A percentile compares a stretch with the other conserved stretches of the same genome.
Evolutionary conservation across 352 stramenopile species (phyloP).

Genomic region (Blastocystis sp.): DNA sequence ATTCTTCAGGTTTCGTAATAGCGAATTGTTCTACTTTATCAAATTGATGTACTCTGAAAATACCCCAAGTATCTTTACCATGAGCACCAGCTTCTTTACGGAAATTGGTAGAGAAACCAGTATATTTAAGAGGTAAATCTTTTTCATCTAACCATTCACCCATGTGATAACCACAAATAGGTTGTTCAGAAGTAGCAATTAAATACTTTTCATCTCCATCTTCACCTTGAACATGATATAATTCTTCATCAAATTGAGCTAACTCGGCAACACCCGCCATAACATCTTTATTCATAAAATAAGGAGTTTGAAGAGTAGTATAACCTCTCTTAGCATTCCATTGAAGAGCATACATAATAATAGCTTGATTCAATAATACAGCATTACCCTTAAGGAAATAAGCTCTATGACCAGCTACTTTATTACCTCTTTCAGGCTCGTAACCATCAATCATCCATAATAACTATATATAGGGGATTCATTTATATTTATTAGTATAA

Average conservation of each 20-base stretch:
- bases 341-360: conserved; percentile 92
- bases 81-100: conserved; percentile 92
- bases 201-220: conserved; percentile 74
- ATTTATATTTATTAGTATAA: too few relatives aligned
- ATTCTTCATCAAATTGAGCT: conserved; percentile 96
- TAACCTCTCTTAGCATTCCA: conserved; percentile 82
- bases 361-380: conserved; percentile 89
- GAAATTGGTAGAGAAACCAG: conserved; percentile 96
- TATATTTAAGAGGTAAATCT: conserved; percentile 57
- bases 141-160: conserved; percentile 67
- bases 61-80: conserved; percentile 95
- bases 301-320: conserved; percentile 91
- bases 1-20: conserved; percentile 60
- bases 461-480: too few relatives aligned
- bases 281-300: conserved; percentile 98
- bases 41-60: conserved; percentile 99
- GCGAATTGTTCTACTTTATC: conserved; percentile 86
- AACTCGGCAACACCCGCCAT: conserved; percentile 94
- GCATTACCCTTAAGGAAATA: conserved; percentile 97
- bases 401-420: conserved; percentile 80
- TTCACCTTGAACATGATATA: conserved; percentile 92
- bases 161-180: conserved; percentile 92
- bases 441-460: conserved; percentile 95
- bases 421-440: conserved; percentile 77
- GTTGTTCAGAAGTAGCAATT: conserved; percentile 97